A percentile compares a stretch with the other conserved stretches of the same genome.
These are phyloP conservation scores for Paratinospora sagittata DNA, from an alignment of 164 flowering plant species.

Conservation along the genomic window DNA sequence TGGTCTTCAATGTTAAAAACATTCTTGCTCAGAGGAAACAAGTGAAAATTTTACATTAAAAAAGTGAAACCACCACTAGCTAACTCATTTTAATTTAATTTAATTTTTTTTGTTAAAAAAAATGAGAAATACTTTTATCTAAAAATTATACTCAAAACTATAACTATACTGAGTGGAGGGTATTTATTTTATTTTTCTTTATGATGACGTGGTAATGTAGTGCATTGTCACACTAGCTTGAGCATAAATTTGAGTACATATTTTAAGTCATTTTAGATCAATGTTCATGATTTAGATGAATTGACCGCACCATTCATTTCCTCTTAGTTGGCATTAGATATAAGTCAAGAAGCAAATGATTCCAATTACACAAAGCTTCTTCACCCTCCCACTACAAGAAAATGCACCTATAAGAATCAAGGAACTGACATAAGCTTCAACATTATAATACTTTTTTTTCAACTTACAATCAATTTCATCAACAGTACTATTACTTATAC, in stretches of 20 bases:
- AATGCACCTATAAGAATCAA: neutral
- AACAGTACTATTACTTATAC: neutral
- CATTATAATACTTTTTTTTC: neutral
- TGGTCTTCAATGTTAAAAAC: constrained; percentile 4
- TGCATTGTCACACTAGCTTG: neutral
- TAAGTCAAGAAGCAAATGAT: constrained; percentile 8
- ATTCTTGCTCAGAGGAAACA: constrained; percentile 6
- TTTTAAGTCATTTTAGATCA: neutral
- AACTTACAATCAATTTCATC: neutral
- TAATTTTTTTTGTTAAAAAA: too few species aligned
- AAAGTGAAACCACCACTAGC: neutral
- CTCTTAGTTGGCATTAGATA: neutral
- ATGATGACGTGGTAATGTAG: too few species aligned
- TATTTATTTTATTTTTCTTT: too few species aligned
- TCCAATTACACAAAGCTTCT: constrained; percentile 1
- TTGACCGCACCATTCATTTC: neutral
- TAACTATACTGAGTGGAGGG: too few species aligned
- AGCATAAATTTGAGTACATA: too few species aligned
- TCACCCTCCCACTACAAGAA: constrained; percentile 7
- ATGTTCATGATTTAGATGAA: constrained; percentile 15
- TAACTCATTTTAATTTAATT: too few species aligned
- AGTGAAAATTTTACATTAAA: constrained; percentile 1
- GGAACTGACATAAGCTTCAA: neutral
- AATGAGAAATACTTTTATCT: too few species aligned
- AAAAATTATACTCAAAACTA: too few species aligned